Evolutionary conservation across 2,329 filamentous ascomycete species (phyloP).

Genomic region (Botrytis tulipae): DNA sequence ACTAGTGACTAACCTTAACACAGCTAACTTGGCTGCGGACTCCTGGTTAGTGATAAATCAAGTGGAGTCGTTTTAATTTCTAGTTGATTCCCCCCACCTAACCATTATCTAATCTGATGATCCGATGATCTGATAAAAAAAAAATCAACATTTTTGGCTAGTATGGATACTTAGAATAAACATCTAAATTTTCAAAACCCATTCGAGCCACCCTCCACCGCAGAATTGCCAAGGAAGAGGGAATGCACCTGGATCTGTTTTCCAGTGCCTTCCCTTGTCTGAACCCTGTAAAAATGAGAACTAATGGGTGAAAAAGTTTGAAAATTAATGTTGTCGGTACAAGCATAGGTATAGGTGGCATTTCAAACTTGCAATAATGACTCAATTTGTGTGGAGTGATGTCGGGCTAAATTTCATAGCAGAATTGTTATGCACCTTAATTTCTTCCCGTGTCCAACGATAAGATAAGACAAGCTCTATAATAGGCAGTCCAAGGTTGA

Average conservation of each 20-base stretch:
- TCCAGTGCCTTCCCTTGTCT: neutral
- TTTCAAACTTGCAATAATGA: neutral
- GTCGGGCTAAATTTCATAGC: neutral
- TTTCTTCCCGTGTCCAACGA: neutral
- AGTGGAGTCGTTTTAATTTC: neutral
- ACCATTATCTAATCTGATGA: slow-evolving; percentile 26
- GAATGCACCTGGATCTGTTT: neutral
- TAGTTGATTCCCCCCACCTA: neutral
- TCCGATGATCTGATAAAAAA: slow-evolving; percentile 20
- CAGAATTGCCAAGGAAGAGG: slow-evolving; percentile 2
- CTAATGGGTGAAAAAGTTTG: slow-evolving; percentile 7
- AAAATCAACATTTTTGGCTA: neutral
- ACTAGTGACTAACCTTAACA: neutral
- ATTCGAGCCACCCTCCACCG: neutral
- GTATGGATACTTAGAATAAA: neutral
- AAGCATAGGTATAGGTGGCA: neutral
- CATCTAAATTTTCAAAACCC: neutral
- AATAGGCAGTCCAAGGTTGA: slow-evolving; percentile 6
- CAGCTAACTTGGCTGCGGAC: neutral
- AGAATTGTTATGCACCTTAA: neutral
- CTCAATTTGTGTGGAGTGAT: neutral
- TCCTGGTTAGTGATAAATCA: neutral
- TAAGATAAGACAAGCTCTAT: slow-evolving; percentile 7
- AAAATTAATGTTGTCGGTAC: neutral
- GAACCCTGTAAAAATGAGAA: neutral